Evolutionary conservation across 2,329 filamentous ascomycete species (phyloP).

Genomic region (Colletotrichum sublineola): DNA sequence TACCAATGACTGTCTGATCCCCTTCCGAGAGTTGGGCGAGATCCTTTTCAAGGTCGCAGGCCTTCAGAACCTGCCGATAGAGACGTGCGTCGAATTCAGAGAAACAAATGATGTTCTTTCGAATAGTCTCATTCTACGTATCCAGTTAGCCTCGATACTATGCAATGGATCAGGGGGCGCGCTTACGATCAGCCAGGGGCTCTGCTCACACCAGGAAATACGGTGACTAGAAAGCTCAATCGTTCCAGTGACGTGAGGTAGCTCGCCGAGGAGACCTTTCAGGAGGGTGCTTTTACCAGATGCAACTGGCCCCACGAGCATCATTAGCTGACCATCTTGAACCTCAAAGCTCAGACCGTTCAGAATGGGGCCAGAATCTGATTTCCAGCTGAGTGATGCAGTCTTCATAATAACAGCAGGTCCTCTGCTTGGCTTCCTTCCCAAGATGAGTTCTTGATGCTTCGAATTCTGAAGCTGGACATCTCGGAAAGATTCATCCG

Average conservation of each 20-base stretch:
- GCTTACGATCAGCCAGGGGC: constrained; percentile 51
- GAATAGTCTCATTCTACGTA: constrained; percentile 50
- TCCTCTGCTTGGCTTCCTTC: not conserved
- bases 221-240: constrained; percentile 38
- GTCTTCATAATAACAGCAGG: constrained; percentile 42
- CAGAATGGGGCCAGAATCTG: constrained; percentile 47
- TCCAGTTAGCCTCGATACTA: not conserved
- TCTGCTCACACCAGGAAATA: constrained; percentile 52
- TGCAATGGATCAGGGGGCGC: too few relatives aligned
- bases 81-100: constrained; percentile 46
- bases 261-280: constrained; percentile 55
- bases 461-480: constrained; percentile 2
- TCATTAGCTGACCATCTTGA: constrained; percentile 50
- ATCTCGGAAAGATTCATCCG: not conserved
- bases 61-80: constrained; percentile 46
- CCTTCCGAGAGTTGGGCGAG: constrained; percentile 50
- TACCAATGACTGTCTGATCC: constrained; percentile 58
- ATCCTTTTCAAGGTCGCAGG: constrained; percentile 53
- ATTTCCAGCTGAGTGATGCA: constrained; percentile 53
- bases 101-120: constrained; percentile 53
- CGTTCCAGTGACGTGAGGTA: constrained; percentile 44
- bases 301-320: constrained; percentile 59
- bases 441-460: not conserved
- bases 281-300: constrained; percentile 61
- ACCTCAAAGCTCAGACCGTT: constrained; percentile 52